Percentiles rank a stretch among this genome's conserved stretches.
These are phyloP conservation scores for Mucor lusitanicus DNA, from an alignment of 371 early-diverging fungal genomes.

Conservation along the genomic window DNA sequence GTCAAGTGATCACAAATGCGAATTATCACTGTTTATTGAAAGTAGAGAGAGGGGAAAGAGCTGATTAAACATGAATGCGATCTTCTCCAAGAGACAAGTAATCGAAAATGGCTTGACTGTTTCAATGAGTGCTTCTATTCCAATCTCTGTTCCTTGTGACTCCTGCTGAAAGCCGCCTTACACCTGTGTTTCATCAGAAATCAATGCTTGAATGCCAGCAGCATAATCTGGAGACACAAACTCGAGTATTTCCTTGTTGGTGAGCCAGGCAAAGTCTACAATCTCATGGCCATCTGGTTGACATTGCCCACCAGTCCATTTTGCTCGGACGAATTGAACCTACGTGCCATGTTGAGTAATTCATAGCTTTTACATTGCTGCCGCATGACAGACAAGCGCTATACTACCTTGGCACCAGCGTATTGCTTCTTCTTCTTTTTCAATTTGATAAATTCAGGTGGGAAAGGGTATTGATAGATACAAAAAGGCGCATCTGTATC, in stretches of 20 bases:
- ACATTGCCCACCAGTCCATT: constrained; percentile 50
- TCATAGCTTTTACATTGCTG: not conserved
- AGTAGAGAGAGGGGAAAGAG: not conserved
- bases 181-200: not conserved
- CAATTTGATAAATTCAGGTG: constrained; percentile 28
- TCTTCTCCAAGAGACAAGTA: not conserved
- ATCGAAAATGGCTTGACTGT: not conserved
- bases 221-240: not conserved
- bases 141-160: not conserved
- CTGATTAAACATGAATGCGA: not conserved
- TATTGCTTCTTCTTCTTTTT: constrained; percentile 14
- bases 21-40: no score
- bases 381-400: no score
- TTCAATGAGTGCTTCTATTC: not conserved
- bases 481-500: constrained; percentile 73
- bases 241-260: constrained; percentile 64
- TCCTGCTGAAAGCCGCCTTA: not conserved
- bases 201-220: not conserved
- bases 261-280: constrained; percentile 82
- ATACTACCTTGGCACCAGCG: constrained; percentile 30
- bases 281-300: constrained; percentile 58
- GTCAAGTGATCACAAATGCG: no score
- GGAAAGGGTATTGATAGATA: constrained; percentile 57
- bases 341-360: not conserved
- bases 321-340: constrained; percentile 37